Percentiles rank a stretch among this genome's conserved stretches.
Evolutionary conservation across 768 basidiomycete genomes (phyloP).

Genomic region (Lyophyllum semitale): DNA sequence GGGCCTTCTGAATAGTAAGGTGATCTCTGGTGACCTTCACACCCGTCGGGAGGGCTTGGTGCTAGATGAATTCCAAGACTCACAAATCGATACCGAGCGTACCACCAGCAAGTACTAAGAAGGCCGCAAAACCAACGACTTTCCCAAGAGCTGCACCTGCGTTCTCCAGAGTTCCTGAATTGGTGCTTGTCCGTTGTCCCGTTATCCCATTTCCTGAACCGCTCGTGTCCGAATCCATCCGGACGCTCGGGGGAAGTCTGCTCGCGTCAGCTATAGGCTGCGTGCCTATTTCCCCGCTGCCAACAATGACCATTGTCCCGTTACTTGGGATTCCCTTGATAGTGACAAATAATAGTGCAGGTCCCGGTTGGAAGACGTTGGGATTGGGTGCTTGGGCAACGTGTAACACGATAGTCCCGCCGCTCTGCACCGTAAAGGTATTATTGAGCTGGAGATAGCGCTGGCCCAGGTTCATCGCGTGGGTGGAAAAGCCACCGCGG

Average conservation of each 20-base stretch:
- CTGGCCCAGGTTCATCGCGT: constrained; percentile 89
- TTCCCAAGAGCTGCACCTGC: background rate
- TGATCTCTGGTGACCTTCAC: no score
- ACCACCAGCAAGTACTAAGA: no score
- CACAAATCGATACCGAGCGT: no score
- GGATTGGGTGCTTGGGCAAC: constrained; percentile 83
- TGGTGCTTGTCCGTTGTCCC: background rate
- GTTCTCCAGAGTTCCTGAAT: no score
- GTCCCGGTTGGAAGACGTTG: constrained; percentile 87
- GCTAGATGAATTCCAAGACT: no score
- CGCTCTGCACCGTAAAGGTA: constrained; percentile 76
- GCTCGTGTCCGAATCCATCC: constrained; percentile 28
- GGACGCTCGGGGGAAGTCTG: constrained; percentile 52
- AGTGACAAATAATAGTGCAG: constrained; percentile 79
- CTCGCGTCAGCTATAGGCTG: constrained; percentile 55
- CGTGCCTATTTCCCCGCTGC: constrained; percentile 70
- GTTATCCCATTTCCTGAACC: no score
- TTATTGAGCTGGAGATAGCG: constrained; percentile 80
- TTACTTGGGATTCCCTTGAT: constrained; percentile 84
- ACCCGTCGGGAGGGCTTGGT: no score
- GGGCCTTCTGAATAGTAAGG: no score
- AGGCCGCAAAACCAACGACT: no score
- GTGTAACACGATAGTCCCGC: constrained; percentile 77
- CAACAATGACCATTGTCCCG: constrained; percentile 76
- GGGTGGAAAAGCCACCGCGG: constrained; percentile 85